phyloP scores from a whole-genome alignment of 352 stramenopile species.

The Phytophthora ramorum region DNA sequence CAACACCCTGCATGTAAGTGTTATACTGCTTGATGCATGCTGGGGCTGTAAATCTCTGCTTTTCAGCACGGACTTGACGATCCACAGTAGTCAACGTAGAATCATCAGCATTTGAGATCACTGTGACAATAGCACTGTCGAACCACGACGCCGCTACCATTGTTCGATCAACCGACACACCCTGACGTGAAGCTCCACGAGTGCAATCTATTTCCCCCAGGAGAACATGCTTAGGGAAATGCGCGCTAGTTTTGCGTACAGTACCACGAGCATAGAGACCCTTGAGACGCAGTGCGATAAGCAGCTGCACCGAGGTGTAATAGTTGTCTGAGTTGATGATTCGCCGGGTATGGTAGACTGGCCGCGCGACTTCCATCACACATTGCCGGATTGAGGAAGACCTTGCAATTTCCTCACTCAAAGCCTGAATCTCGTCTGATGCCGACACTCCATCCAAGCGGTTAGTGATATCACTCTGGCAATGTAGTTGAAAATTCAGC shows the following conservation, averaged over 20 bases:
- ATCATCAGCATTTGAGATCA: slow-evolving; percentile 33
- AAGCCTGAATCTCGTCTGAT: not conserved
- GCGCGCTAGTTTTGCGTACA: slow-evolving; percentile 19
- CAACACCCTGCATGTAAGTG: not conserved
- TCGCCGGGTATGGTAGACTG: slow-evolving; percentile 18
- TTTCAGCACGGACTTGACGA: slow-evolving; percentile 1
- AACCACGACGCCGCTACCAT: slow-evolving; percentile 34
- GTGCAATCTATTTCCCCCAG: slow-evolving; percentile 16
- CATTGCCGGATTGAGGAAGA: slow-evolving; percentile 13
- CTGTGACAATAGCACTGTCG: slow-evolving; percentile 31
- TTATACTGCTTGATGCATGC: slow-evolving; percentile 6
- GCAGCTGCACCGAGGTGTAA: slow-evolving; percentile 44
- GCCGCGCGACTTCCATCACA: slow-evolving; percentile 32
- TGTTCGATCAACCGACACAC: slow-evolving; percentile 11
- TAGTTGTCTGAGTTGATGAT: slow-evolving; percentile 45
- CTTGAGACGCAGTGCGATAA: slow-evolving; percentile 29
- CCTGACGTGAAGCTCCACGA: slow-evolving; percentile 15
- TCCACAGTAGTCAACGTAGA: slow-evolving; percentile 30
- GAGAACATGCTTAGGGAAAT: slow-evolving; percentile 25
- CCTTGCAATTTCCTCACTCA: slow-evolving; percentile 6
- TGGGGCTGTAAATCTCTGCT: not conserved
- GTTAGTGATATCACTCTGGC: slow-evolving; percentile 26
- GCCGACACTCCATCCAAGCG: slow-evolving; percentile 12
- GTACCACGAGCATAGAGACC: slow-evolving; percentile 31
- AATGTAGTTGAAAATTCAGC: slow-evolving; percentile 38